Evolutionary conservation across 2,329 filamentous ascomycete species (phyloP), one percentile per base, ranked within the genome.

Genomic region (Fusarium haematococcum): DNA sequence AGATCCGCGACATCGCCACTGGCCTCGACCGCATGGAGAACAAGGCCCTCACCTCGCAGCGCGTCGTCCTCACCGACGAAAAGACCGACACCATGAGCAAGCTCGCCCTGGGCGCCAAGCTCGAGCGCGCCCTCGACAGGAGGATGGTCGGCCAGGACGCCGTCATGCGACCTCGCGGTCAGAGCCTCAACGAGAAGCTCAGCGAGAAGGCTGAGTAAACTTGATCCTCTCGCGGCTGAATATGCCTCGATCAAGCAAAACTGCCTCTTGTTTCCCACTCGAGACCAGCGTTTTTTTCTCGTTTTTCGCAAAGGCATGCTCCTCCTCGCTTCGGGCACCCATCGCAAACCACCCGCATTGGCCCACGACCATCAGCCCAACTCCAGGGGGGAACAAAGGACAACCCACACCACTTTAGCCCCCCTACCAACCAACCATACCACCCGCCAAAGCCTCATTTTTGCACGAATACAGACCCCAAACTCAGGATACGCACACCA

Each of bases 141-240:
- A 91, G 95, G 79, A 97, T 98, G 95, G 93, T 90, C 32, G 86
- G 93, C 76, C 95, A 98, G 84, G 95, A 98, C 79, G 95, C 95
- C 75, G 92, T 94, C 83, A 95, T 97, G 88, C 91, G 93, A 74
- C 90, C 87, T 25, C 84, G 86, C 35, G 79, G 81, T 61, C 81
- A 84, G 77, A 84, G 79, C 60, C 74, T 78, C 35, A 69, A 70
- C 58, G 73, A 85, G 77, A 81, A 81, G 69, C 75, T 81, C 32
- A 78, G 77, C 70, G 83, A 85, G 74, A 85, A 84, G 78, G 75
- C 77, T 48, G 69, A 75, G 43, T 79, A 80, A 76, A 70, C 57
- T 43, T 45, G 7, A 18, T 30, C 27, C 2, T 52, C 48, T 52
- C 27, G 56, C 32, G 56, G 20, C 20, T 56, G 23, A 37, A 58